These are phyloP conservation scores for Aureobasidium sp. DNA, from an alignment of 2,329 filamentous ascomycete species.

Conservation along the genomic window DNA sequence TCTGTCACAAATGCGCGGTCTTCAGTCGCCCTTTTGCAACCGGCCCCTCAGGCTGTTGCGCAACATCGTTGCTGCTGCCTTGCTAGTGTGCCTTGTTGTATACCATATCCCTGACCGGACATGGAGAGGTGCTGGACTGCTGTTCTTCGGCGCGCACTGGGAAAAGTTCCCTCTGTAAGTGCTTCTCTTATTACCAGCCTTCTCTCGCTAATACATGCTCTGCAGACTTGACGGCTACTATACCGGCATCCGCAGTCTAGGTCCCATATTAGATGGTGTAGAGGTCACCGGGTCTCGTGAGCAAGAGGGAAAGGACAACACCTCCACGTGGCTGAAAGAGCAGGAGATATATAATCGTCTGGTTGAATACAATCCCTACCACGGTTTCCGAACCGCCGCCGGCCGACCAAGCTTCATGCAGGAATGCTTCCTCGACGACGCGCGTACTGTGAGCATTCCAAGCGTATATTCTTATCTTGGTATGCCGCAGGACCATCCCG, in stretches of 20 bases:
- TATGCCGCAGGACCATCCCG: slow-evolving; percentile 42
- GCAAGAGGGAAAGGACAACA: neutral
- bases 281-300: neutral
- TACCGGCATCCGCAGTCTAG: neutral
- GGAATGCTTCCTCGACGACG: slow-evolving; percentile 56
- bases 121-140: neutral
- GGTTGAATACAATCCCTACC: neutral
- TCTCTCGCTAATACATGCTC: neutral
- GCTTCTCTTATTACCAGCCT: neutral
- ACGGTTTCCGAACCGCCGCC: slow-evolving; percentile 40
- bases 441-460: slow-evolving; percentile 49
- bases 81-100: neutral
- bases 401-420: neutral
- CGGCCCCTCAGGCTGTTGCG: neutral
- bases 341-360: neutral
- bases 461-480: slow-evolving; percentile 59
- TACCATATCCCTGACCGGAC: neutral
- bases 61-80: neutral
- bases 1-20: neutral
- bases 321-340: neutral
- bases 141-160: neutral
- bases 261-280: neutral
- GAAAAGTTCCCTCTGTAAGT: neutral
- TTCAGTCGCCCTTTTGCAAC: neutral
- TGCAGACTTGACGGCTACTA: neutral